Evolutionary conservation across 2,329 filamentous ascomycete species (phyloP).

Genomic region (Waltergamsia citrina): DNA sequence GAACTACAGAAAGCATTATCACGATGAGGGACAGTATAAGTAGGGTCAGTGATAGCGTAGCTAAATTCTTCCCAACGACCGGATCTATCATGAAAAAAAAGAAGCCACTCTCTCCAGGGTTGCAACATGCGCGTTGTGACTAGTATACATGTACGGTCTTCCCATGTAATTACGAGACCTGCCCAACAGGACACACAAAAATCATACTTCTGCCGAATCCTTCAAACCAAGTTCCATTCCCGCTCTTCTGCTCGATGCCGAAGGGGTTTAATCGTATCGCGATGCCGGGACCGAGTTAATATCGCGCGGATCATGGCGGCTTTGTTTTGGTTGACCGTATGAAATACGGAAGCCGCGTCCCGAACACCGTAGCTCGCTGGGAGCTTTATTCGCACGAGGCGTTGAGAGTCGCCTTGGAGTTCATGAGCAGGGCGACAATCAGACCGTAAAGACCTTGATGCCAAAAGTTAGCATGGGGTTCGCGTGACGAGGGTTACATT

Average conservation of each 20-base stretch:
- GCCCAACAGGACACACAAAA: constrained; percentile 7
- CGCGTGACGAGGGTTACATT: too few relatives aligned
- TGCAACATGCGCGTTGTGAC: constrained; percentile 19
- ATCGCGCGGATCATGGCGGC: constrained; percentile 2
- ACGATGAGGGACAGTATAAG: not conserved
- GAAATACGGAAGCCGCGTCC: constrained; percentile 18
- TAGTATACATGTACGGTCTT: constrained; percentile 38
- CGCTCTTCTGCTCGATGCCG: not conserved
- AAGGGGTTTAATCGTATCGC: not conserved
- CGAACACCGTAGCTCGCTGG: constrained; percentile 7
- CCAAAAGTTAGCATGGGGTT: not conserved
- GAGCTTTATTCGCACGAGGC: constrained; percentile 43
- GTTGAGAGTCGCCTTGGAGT: constrained; percentile 74
- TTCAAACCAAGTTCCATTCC: constrained; percentile 12
- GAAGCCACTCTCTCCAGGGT: constrained; percentile 12
- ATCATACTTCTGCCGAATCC: constrained; percentile 12
- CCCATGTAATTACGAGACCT: constrained; percentile 9
- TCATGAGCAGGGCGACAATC: constrained; percentile 98
- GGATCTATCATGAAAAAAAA: constrained; percentile 36
- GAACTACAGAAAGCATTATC: not conserved
- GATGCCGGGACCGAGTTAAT: not conserved
- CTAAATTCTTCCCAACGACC: constrained; percentile 30
- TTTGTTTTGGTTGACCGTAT: too few relatives aligned
- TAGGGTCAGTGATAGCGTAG: constrained; percentile 18
- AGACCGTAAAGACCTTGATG: constrained; percentile 87